Evolutionary conservation across 306 rosid genomes (phyloP), one percentile per base, ranked within the genome.

Genomic region (Quercus robur): DNA sequence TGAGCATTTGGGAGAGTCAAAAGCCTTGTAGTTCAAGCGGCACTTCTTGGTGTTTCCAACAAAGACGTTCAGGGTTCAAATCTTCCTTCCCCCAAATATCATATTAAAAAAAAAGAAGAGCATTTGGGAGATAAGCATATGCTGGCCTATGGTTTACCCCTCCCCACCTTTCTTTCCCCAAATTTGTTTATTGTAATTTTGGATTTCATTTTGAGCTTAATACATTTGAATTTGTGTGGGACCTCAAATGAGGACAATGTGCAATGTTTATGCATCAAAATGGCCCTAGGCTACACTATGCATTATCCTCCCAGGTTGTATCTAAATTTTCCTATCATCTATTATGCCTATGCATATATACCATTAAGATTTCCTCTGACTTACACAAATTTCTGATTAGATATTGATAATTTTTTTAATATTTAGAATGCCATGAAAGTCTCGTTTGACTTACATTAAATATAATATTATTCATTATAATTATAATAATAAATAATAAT

Each of bases 121-220:
- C 73, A 31, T 69, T 30, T 77, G 17, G 8, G 58, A 38, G 74
- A 51, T 46, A 71, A 76, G 49, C 54, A 77, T 63, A 58, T 38
- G 77, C 70, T 75, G 67, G 79, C 64, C 23, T 56, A 57, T 18
- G 20, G 73, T 73, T 62, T 30, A 71, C 52, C 52, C 15, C 52
- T 12, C 52, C 52, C 52, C 52, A 10, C 15, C 15, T 12, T 46
- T 46, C 15, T 46, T 46, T 10, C 14, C 15, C 80, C 25, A 38
- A 49, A 44, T 77, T 77, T 83, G 51, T 80, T 62, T 78, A 74
- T 55, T 46, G 31, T 63, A 46, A 58, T 49, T 72, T 35, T 74
- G 38, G 17, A 38, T 56, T 70, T 85, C n/a, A 70, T 38, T 12
- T 61, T 28, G 72, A 75, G 55, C 44, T 54, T 75, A 85, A 66